These are phyloP conservation scores for Mycosphaerella arachidis DNA, from an alignment of 2,329 filamentous ascomycete genomes.

Conservation along the genomic window DNA sequence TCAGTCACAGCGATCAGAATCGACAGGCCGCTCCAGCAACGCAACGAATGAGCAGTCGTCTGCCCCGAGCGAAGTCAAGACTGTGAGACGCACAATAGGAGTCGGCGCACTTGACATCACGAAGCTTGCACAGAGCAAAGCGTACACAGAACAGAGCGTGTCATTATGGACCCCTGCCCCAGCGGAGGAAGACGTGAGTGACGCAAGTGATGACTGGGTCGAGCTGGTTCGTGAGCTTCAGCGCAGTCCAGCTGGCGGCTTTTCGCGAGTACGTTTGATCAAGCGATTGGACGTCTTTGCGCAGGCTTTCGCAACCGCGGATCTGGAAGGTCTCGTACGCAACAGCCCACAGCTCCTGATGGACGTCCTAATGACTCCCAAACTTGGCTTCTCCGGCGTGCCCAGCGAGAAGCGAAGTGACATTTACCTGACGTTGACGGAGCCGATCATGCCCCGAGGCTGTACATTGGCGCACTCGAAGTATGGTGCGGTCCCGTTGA, in stretches of 20 bases:
- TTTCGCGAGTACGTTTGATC: constrained; percentile 46
- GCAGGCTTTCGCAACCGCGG: constrained; percentile 69
- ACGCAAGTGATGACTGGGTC: constrained; percentile 64
- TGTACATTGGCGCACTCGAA: constrained; percentile 64
- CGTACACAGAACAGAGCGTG: constrained; percentile 39
- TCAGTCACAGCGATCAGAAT: constrained; percentile 22
- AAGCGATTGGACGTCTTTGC: constrained; percentile 77
- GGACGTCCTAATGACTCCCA: constrained; percentile 72
- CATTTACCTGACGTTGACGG: constrained; percentile 84
- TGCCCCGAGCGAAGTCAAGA: constrained; percentile 40
- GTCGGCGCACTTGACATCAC: constrained; percentile 75
- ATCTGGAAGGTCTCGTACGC: constrained; percentile 76
- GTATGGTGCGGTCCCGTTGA: constrained; percentile 71
- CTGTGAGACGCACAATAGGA: constrained; percentile 65
- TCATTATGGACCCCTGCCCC: constrained; percentile 68
- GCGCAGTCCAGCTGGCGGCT: constrained; percentile 67
- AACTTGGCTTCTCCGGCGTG: constrained; percentile 90
- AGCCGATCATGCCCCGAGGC: constrained; percentile 69
- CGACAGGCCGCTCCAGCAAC: constrained; percentile 16
- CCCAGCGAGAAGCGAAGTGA: constrained; percentile 85
- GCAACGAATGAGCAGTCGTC: constrained; percentile 9
- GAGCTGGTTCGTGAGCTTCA: constrained; percentile 69
- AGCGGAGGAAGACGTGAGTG: constrained; percentile 52
- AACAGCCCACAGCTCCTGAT: constrained; percentile 84
- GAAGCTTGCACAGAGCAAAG: constrained; percentile 25